Conservation (phyloP, 1,284 basidiomycete genomes). For the Megacollybia platyphylla region DNA sequence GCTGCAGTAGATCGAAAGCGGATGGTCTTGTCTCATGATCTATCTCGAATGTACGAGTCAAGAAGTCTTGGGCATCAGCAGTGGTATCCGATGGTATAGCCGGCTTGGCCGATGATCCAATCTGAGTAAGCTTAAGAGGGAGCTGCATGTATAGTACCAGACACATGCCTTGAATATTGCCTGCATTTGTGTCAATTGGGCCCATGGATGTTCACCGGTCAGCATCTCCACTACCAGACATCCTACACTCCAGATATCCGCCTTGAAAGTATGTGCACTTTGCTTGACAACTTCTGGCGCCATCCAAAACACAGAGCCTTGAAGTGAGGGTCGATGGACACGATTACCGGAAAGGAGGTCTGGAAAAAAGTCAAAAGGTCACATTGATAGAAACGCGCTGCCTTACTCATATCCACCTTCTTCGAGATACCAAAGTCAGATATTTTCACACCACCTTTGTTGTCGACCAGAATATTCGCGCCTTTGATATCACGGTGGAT, state of each 20-base stretch:
- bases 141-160: not conserved
- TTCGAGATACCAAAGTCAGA: conserved; percentile 99
- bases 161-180: conserved; percentile 81
- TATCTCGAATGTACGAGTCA: conserved; percentile 76
- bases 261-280: conserved; percentile 85
- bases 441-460: conserved; percentile 97
- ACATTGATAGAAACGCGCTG: not conserved
- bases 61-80: conserved; percentile 72
- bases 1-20: conserved; percentile 63
- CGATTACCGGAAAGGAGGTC: conserved; percentile 70
- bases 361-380: conserved; percentile 15
- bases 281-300: conserved; percentile 98
- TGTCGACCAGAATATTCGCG: conserved; percentile 96
- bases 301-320: conserved; percentile 99
- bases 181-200: conserved; percentile 97
- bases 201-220: conserved; percentile 95
- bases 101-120: conserved; percentile 78
- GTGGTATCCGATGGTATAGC: conserved; percentile 84
- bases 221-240: conserved; percentile 98
- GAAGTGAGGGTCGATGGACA: conserved; percentile 80
- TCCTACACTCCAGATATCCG: conserved; percentile 98
- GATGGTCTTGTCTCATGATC: conserved; percentile 76
- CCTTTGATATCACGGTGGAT: conserved; percentile 99
- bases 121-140: conserved; percentile 30
- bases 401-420: conserved; percentile 90